A percentile compares a stretch with the other conserved stretches of the same genome.
These are phyloP conservation scores for Parascedosporium putredinis DNA, from an alignment of 2,329 filamentous ascomycete genomes.

Conservation along the genomic window DNA sequence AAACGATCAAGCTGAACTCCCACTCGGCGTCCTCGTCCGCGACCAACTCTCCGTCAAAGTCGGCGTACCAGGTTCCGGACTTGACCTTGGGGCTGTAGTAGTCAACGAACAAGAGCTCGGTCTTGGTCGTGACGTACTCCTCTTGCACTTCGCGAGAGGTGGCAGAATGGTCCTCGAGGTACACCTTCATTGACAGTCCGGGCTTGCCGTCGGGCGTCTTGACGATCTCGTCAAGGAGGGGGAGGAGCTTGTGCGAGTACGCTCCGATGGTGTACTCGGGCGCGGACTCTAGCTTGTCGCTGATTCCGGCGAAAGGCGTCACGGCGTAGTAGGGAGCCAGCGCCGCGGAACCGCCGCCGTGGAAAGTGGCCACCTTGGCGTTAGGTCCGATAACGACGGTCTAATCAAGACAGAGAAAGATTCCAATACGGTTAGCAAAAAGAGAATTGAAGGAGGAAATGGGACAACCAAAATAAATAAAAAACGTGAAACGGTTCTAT, in stretches of 20 bases:
- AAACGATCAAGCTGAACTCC: slow-evolving; percentile 56
- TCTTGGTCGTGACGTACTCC: slow-evolving; percentile 34
- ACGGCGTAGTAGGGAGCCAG: slow-evolving; percentile 55
- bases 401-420: slow-evolving; percentile 13
- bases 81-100: slow-evolving; percentile 40
- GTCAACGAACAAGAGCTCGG: slow-evolving; percentile 38
- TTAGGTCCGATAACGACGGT: slow-evolving; percentile 48
- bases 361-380: slow-evolving; percentile 44
- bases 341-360: slow-evolving; percentile 57
- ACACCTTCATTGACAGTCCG: slow-evolving; percentile 54
- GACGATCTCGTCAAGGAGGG: slow-evolving; percentile 42
- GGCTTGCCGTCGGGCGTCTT: slow-evolving; percentile 40
- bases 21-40: slow-evolving; percentile 50
- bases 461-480: neutral
- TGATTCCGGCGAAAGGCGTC: slow-evolving; percentile 63
- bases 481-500: slow-evolving; percentile 16
- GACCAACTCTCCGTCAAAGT: slow-evolving; percentile 49
- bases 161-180: slow-evolving; percentile 44
- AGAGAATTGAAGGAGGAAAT: neutral
- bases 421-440: neutral
- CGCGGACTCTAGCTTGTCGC: slow-evolving; percentile 32
- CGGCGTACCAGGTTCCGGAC: slow-evolving; percentile 46
- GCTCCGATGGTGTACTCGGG: slow-evolving; percentile 48
- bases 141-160: slow-evolving; percentile 39
- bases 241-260: slow-evolving; percentile 55